These are phyloP conservation scores for Dissophora ornata DNA, from an alignment of 192 early-diverging fungal genomes.

Conservation along the genomic window DNA sequence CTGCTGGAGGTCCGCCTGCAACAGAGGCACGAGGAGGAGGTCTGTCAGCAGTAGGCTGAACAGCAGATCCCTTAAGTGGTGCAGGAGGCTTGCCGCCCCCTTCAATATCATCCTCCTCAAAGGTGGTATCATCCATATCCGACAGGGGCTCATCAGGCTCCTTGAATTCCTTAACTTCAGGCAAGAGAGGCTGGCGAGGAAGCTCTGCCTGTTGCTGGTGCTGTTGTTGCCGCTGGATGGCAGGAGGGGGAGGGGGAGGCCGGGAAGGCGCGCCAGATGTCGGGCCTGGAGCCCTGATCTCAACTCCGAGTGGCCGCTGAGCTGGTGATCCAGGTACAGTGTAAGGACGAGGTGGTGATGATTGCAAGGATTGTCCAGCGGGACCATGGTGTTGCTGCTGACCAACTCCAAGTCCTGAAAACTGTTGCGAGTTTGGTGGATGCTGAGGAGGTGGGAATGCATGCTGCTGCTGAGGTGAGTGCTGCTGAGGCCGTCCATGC, in stretches of 20 bases:
- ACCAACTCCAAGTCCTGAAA: constrained; percentile 14
- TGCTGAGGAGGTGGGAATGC: constrained; percentile 1
- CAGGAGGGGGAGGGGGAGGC: neutral
- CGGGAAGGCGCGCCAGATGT: neutral
- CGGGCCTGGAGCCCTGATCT: constrained; percentile 10
- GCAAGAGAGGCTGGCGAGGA: neutral
- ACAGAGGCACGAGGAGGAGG: constrained; percentile 5
- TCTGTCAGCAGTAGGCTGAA: neutral
- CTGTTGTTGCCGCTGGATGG: neutral
- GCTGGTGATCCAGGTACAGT: constrained; percentile 19
- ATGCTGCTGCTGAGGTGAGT: constrained; percentile 21
- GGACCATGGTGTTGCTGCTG: constrained; percentile 15
- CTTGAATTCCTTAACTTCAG: neutral
- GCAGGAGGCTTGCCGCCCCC: constrained; percentile 1
- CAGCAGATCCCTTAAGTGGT: neutral
- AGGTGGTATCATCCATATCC: constrained; percentile 10
- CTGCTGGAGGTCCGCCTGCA: constrained; percentile 34
- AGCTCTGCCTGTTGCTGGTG: neutral
- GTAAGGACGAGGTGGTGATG: constrained; percentile 12
- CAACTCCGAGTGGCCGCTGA: constrained; percentile 25
- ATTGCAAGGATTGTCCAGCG: constrained; percentile 5
- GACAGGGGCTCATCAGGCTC: constrained; percentile 40
- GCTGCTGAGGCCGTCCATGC: constrained; percentile 5
- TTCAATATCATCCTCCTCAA: constrained; percentile 44
- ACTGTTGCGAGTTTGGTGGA: constrained; percentile 16